phyloP scores from a whole-genome alignment of 352 stramenopile genomes.

The Pythium rhizo-oryzae region DNA sequence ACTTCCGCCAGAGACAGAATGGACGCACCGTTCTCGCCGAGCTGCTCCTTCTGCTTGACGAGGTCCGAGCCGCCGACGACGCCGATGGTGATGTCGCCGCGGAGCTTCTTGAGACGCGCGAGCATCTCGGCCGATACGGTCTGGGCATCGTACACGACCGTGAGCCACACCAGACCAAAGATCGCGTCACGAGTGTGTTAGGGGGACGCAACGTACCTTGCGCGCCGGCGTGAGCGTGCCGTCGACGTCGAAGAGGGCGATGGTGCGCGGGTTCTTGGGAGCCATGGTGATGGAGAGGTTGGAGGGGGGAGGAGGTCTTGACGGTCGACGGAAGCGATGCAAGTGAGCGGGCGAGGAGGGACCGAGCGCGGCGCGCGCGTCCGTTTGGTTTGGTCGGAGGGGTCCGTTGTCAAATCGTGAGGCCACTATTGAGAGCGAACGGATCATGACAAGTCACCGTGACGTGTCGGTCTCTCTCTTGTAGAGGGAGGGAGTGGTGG shows the following conservation, averaged over 20 bases:
- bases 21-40: constrained; percentile 93
- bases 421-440: constrained; percentile 22
- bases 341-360: background rate
- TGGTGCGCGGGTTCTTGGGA: constrained; percentile 89
- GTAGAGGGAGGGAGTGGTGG: too few relatives aligned
- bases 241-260: constrained; percentile 99
- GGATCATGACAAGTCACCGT: constrained; percentile 4
- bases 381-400: background rate
- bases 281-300: constrained; percentile 19
- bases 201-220: constrained; percentile 47
- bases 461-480: constrained; percentile 5
- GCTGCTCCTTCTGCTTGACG: constrained; percentile 99
- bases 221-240: constrained; percentile 97
- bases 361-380: background rate
- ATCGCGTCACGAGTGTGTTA: background rate
- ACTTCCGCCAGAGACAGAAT: too few relatives aligned
- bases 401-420: background rate
- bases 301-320: background rate
- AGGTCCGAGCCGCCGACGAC: constrained; percentile 99
- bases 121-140: constrained; percentile 93
- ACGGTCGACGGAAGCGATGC: constrained; percentile 7
- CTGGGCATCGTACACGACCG: constrained; percentile 21
- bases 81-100: constrained; percentile 94
- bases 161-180: background rate
- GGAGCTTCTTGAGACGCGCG: constrained; percentile 93